A percentile compares a stretch with the other conserved stretches of the same genome.
These are phyloP conservation scores for Elaeagnus macrophylla DNA, from an alignment of 306 rosid genomes.

Conservation along the genomic window DNA sequence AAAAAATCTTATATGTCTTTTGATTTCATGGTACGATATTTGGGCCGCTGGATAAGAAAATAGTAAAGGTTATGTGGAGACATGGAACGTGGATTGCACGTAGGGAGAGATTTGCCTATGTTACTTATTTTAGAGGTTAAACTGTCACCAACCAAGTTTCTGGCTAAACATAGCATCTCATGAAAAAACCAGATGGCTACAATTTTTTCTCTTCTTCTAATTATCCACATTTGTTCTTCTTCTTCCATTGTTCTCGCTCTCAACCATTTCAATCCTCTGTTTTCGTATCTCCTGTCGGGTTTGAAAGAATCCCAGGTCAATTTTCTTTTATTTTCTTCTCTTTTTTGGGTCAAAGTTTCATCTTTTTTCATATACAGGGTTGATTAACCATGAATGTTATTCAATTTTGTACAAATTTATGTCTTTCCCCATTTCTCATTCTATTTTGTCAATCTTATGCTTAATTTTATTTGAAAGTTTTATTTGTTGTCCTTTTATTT, in stretches of 20 bases:
- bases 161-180: conserved; percentile 1
- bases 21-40: too few relatives aligned
- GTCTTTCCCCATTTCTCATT: too few relatives aligned
- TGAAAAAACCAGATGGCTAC: neutral
- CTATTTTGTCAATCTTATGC: too few relatives aligned
- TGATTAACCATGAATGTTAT: too few relatives aligned
- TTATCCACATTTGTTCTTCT: neutral
- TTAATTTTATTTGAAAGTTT: too few relatives aligned
- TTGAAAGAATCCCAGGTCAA: conserved; percentile 5
- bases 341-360: too few relatives aligned
- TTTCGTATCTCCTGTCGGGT: neutral
- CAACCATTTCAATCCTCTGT: neutral
- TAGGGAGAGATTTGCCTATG: neutral
- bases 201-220: neutral
- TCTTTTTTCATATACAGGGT: too few relatives aligned
- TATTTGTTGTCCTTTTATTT: too few relatives aligned
- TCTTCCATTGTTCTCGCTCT: neutral
- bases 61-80: neutral
- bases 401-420: too few relatives aligned
- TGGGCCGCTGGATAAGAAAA: neutral
- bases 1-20: too few relatives aligned
- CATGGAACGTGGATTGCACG: conserved; percentile 30
- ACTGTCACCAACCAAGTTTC: conserved; percentile 3
- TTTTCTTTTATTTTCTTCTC: too few relatives aligned
- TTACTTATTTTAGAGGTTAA: conserved; percentile 10